Evolutionary conservation across 768 basidiomycete species (phyloP), one percentile per base, ranked within the genome.

Genomic region (Tylopilus sp.): DNA sequence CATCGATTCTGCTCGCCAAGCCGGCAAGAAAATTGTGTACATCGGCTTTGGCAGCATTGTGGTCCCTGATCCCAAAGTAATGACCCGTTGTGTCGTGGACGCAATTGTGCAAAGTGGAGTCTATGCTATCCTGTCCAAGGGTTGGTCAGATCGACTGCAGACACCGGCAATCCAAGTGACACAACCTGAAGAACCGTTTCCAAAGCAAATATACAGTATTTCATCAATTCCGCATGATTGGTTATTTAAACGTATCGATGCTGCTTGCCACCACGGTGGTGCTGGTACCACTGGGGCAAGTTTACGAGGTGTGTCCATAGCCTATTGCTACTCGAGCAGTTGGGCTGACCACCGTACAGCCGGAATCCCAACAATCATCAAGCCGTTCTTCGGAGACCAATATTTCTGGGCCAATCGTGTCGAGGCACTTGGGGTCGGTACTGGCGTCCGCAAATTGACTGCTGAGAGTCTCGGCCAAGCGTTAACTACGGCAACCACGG

Each of bases 31-130:
- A 71, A 77, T 99, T 33, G 92, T 98, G 9, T 99, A 98, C 71
- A 92, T 99, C 65, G 95, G 95, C 30, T 98, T 98, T 64, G 95
- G 95, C 30, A 95, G 92, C 51, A 95, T 98, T 55, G 92, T 99
- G 50, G 95, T 99, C 41, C 87, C 94, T 21, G 93, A 99, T 68
- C 95, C 95, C 3, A 86, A 82, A 63, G 79, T 81, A 36, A 93
- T 99, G 89, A 98, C 97, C 0, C 83, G 82, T 38, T 90, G 83
- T 62, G 88, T 99, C 44, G 78, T 95, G 39, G 90, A 97, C 43
- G 91, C 95, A 4, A 85, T 98, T 44, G 66, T 85, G 11, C 79
- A 84, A 52, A 92, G 92, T 57, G 94, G 87, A 3, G 94, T 98
- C 6, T 79, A 83, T 66, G 93, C 92, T 20, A 93, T 99, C 62